Conservation (phyloP, 192 early-diverging fungal species). For the Entophlyctis helioformis region DNA sequence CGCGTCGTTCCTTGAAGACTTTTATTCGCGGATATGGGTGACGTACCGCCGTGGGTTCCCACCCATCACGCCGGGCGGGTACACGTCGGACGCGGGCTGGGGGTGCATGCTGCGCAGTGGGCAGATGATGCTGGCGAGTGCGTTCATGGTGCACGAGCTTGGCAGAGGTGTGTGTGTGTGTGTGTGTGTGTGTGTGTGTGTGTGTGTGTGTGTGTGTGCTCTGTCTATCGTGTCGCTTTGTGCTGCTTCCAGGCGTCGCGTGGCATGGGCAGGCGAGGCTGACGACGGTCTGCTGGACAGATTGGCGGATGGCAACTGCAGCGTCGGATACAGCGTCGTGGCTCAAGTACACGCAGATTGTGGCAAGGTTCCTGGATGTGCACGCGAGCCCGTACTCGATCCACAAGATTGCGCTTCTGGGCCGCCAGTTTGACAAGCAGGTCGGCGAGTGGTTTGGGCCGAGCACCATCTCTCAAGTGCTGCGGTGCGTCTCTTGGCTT, state of each 20-base stretch:
- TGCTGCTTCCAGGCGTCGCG: too few relatives aligned
- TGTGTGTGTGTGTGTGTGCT: too few relatives aligned
- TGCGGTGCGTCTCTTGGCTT: conserved; percentile 41
- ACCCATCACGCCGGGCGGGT: conserved; percentile 61
- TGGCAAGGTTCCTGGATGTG: conserved; percentile 72
- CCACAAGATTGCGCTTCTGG: conserved; percentile 76
- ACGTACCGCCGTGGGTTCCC: conserved; percentile 86
- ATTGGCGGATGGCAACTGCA: conserved; percentile 21
- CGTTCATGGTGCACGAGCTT: conserved; percentile 61
- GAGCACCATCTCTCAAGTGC: conserved; percentile 67
- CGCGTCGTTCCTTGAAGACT: conserved; percentile 61
- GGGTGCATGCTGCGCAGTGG: conserved; percentile 96
- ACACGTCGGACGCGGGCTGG: conserved; percentile 70
- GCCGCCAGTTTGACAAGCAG: conserved; percentile 71
- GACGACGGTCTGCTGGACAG: not conserved
- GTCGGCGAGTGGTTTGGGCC: conserved; percentile 99
- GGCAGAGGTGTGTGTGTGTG: conserved; percentile 57
- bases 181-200: too few relatives aligned
- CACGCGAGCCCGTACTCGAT: conserved; percentile 73
- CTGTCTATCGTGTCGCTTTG: too few relatives aligned
- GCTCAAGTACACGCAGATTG: conserved; percentile 24
- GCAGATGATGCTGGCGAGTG: conserved; percentile 83
- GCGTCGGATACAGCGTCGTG: not conserved
- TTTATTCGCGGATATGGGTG: conserved; percentile 75
- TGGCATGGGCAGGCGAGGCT: not conserved